Base-by-base conservation (phyloP, 2,329 filamentous ascomycete species). In the Septoria linicola region DNA sequence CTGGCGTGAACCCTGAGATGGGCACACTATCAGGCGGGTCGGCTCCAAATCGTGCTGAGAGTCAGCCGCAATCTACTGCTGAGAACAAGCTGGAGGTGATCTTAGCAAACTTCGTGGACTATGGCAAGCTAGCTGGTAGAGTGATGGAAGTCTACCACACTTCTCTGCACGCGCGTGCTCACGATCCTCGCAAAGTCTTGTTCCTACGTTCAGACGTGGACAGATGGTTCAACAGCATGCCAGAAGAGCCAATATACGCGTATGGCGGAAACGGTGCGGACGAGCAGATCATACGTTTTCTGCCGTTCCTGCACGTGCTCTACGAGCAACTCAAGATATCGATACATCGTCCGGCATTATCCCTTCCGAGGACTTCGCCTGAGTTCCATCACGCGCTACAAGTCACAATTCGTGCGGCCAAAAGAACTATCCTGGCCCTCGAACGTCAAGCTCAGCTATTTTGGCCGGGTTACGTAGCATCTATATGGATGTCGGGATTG, bases 401-500 rank as follows among this genome's bases (percentile, higher is more conserved):
- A 49, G 55, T 62, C 7, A 64, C 63, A 3, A 58, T 70, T 2
- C 57, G 59, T 20, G 61, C 61, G 40, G 64, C 66, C 6, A 63
- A 63, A 16, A 59, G 59, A 8, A 56, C 58, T 13, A 68, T 70
- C 17, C 58, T 67, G n/a, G 53, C 57, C 0, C 30, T 68, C 25
- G 54, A 59, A 13, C 41, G 43, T n/a, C 59, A 59, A 37, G 46
- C 40, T 6, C 55, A 56, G 19, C 39, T 63, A 8, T 61, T 59
- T 35, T 72, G 69, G 70, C 70, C 69, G 0, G 66, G 67, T 0
- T 66, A 65, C 8, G 56, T 72, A 20, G 68, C 69, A 0, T 65
- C 68, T 1, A 56, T 61, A 0, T 72, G 70, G 70, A 72, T 71
- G 67, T 64, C 67, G 5, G 69, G 70, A 6, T 58, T 72, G 1